A percentile compares a stretch with the other conserved stretches of the same genome.
Conservation (phyloP, 495 filamentous ascomycete genomes). For the Penicillium crystallinum region DNA sequence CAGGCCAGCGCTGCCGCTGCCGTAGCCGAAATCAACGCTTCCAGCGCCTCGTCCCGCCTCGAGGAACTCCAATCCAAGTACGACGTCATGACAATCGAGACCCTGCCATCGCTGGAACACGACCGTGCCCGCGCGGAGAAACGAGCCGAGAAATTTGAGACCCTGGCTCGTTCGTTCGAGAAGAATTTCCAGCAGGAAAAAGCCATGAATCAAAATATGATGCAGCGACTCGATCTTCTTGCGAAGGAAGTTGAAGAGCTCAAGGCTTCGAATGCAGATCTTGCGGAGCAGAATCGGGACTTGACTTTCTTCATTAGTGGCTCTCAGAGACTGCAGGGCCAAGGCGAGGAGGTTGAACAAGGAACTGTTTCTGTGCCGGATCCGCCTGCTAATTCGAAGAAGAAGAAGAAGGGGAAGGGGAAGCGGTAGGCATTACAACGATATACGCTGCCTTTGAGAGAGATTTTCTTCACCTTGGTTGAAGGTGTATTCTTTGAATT, state of each 20-base stretch:
- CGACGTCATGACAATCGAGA: slow-evolving; percentile 49
- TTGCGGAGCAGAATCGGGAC: slow-evolving; percentile 86
- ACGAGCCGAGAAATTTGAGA: slow-evolving; percentile 63
- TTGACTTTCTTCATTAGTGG: slow-evolving; percentile 83
- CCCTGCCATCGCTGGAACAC: slow-evolving; percentile 60
- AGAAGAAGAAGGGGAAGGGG: slow-evolving; percentile 38
- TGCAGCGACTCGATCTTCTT: slow-evolving; percentile 69
- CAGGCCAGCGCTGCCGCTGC: slow-evolving; percentile 64
- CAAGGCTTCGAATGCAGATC: slow-evolving; percentile 51
- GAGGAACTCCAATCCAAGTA: slow-evolving; percentile 51
- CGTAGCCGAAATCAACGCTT: slow-evolving; percentile 51
- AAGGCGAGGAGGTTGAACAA: slow-evolving; percentile 55
- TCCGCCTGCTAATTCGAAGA: slow-evolving; percentile 48
- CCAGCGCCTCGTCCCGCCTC: slow-evolving; percentile 47
- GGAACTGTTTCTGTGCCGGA: slow-evolving; percentile 53
- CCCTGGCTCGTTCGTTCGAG: slow-evolving; percentile 68
- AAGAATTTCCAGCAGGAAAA: slow-evolving; percentile 85
- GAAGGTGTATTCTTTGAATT: not conserved
- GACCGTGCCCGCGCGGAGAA: slow-evolving; percentile 63
- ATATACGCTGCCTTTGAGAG: too few relatives aligned
- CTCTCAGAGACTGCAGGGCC: slow-evolving; percentile 70
- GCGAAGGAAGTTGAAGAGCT: slow-evolving; percentile 51
- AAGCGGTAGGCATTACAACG: slow-evolving; percentile 10
- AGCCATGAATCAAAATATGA: slow-evolving; percentile 68
- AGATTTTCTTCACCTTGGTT: too few relatives aligned